These are phyloP conservation scores for Podaxis carcinomalis DNA, from an alignment of 768 basidiomycete species.

Conservation along the genomic window DNA sequence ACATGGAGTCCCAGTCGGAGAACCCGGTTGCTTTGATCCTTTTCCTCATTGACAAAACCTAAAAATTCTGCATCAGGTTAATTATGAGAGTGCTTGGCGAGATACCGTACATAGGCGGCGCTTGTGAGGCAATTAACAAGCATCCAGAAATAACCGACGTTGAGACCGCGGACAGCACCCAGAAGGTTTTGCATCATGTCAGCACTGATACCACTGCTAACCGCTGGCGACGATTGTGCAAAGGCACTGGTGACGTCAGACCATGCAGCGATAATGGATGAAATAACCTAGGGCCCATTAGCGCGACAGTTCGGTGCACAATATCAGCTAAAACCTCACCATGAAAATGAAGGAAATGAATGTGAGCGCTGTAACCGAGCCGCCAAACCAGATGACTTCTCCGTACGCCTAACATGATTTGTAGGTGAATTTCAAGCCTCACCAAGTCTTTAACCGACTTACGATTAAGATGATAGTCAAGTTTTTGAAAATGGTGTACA, in stretches of 20 bases:
- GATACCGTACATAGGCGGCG: constrained; percentile 75
- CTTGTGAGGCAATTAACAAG: constrained; percentile 84
- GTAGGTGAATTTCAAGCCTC: background rate
- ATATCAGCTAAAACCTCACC: constrained; percentile 40
- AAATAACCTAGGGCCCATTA: constrained; percentile 59
- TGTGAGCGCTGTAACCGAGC: constrained; percentile 81
- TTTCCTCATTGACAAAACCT: constrained; percentile 96
- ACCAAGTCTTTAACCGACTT: constrained; percentile 23
- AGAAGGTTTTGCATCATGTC: constrained; percentile 36
- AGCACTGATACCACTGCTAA: constrained; percentile 28
- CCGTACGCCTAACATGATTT: constrained; percentile 74
- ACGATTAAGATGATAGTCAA: constrained; percentile 98
- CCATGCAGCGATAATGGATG: constrained; percentile 97
- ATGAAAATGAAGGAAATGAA: constrained; percentile 89
- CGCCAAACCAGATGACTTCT: constrained; percentile 96
- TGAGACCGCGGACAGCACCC: constrained; percentile 44
- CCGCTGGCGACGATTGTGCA: constrained; percentile 30
- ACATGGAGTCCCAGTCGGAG: constrained; percentile 98
- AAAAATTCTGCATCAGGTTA: constrained; percentile 7
- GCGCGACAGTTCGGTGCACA: background rate
- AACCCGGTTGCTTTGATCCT: constrained; percentile 93
- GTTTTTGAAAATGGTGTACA: constrained; percentile 99
- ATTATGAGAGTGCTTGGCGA: background rate
- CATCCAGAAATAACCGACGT: constrained; percentile 97
- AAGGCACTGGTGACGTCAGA: constrained; percentile 63